Evolutionary conservation across 2,329 filamentous ascomycete species (phyloP).

Genomic region (Claviceps paspali): DNA sequence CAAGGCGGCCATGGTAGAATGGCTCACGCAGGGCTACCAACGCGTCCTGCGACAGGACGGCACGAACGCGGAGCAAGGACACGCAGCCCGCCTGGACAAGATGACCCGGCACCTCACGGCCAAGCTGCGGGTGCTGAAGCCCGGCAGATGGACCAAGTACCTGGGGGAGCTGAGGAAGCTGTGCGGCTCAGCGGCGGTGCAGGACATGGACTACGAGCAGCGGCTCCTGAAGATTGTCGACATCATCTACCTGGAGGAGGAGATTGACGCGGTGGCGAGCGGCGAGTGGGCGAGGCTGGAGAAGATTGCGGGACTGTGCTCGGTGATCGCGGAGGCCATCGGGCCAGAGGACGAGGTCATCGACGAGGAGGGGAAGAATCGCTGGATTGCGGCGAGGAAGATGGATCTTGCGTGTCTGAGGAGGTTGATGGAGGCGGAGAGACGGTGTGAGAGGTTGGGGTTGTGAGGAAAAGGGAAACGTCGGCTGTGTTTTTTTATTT

Average conservation of each 20-base stretch:
- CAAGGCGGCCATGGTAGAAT: background rate
- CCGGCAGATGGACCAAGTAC: constrained; percentile 10
- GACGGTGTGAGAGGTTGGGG: background rate
- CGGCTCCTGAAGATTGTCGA: constrained; percentile 11
- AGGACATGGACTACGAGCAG: constrained; percentile 9
- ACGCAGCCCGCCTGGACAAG: background rate
- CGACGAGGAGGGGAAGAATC: constrained; percentile 5
- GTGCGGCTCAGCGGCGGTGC: constrained; percentile 5
- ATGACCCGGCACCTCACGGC: background rate
- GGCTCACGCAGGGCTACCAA: constrained; percentile 8
- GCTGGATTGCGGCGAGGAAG: constrained; percentile 13
- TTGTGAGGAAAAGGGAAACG: background rate
- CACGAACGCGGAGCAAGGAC: too few relatives aligned
- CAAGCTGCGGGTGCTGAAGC: background rate
- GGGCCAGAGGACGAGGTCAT: constrained; percentile 10
- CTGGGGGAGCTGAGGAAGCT: constrained; percentile 9
- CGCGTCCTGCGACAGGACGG: background rate
- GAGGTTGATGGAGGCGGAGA: constrained; percentile 7
- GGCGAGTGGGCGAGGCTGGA: constrained; percentile 14
- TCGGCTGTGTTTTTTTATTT: background rate
- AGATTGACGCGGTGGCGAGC: constrained; percentile 11
- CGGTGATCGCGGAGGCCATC: constrained; percentile 12
- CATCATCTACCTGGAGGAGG: constrained; percentile 15
- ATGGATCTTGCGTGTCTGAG: constrained; percentile 13
- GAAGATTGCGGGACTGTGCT: constrained; percentile 13